Evolutionary conservation across 768 basidiomycete genomes (phyloP).

Genomic region (Saitozyma sp.): DNA sequence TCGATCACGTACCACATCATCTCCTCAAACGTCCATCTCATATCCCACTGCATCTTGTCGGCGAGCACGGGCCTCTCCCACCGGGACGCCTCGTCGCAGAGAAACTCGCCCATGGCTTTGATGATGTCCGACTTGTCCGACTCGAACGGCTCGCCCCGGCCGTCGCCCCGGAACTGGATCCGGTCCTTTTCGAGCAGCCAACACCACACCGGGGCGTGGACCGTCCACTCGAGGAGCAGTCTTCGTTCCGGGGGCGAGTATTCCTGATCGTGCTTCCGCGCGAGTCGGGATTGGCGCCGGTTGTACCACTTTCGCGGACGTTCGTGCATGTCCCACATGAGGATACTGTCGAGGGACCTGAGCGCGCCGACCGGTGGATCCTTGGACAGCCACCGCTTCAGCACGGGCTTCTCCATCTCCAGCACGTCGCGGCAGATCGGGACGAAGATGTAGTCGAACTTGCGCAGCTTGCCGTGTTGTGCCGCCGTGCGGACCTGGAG

Average conservation of each 20-base stretch:
- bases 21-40: conserved; percentile 11
- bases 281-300: neutral
- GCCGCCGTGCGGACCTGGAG: too few relatives aligned
- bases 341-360: conserved; percentile 20
- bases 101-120: conserved; percentile 8
- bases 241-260: conserved; percentile 3
- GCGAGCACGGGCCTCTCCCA: conserved; percentile 4
- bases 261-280: conserved; percentile 3
- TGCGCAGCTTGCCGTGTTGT: conserved; percentile 2
- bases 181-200: conserved; percentile 18
- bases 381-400: neutral
- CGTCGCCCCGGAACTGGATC: conserved; percentile 12
- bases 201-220: conserved; percentile 7
- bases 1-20: conserved; percentile 2
- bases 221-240: conserved; percentile 8
- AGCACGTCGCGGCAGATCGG: neutral
- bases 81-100: conserved; percentile 4
- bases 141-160: conserved; percentile 7
- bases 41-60: conserved; percentile 5
- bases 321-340: conserved; percentile 20
- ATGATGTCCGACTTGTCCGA: conserved; percentile 1
- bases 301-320: conserved; percentile 8
- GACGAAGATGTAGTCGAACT: conserved; percentile 17
- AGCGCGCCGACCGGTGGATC: conserved; percentile 11
- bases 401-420: too few relatives aligned